Conservation (phyloP, 2,329 filamentous ascomycete species). For the Paraphaeosphaeria minitans region DNA sequence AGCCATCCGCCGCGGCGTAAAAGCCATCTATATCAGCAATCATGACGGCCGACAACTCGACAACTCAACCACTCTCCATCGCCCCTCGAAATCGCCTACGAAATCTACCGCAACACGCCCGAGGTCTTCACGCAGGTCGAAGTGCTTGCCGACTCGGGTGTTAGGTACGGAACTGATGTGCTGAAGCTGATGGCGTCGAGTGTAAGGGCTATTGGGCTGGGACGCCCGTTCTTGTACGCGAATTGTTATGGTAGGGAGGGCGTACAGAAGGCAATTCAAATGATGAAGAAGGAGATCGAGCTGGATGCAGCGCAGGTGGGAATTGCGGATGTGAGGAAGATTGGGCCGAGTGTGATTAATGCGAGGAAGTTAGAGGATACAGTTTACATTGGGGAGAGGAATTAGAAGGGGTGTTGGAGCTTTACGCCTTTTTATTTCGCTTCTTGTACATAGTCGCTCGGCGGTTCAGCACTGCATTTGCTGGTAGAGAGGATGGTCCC, state of each 20-base stretch:
- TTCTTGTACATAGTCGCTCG: background rate
- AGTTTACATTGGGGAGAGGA: background rate
- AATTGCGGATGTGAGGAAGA: constrained; percentile 21
- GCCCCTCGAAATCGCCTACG: constrained; percentile 73
- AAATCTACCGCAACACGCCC: constrained; percentile 63
- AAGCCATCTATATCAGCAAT: constrained; percentile 42
- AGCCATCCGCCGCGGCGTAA: constrained; percentile 34
- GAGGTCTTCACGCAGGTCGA: constrained; percentile 41
- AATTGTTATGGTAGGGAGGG: constrained; percentile 62
- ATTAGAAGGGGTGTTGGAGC: background rate
- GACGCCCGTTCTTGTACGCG: constrained; percentile 55
- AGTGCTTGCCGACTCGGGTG: constrained; percentile 39
- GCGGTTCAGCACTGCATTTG: background rate
- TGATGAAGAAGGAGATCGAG: constrained; percentile 55
- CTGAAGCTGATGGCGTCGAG: constrained; percentile 40
- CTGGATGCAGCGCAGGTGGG: constrained; percentile 23
- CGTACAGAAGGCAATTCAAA: constrained; percentile 60
- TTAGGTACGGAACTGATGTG: constrained; percentile 38
- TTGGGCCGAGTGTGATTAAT: constrained; percentile 5
- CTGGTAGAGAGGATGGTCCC: background rate
- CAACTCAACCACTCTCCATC: constrained; percentile 57
- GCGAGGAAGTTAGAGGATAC: constrained; percentile 4
- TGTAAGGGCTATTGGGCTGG: constrained; percentile 48
- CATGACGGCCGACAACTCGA: constrained; percentile 41
- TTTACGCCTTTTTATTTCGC: background rate